Percentiles rank a stretch among this genome's conserved stretches.
Evolutionary conservation across 352 stramenopile species (phyloP).

Genomic region (Plasmopara halstedii): DNA sequence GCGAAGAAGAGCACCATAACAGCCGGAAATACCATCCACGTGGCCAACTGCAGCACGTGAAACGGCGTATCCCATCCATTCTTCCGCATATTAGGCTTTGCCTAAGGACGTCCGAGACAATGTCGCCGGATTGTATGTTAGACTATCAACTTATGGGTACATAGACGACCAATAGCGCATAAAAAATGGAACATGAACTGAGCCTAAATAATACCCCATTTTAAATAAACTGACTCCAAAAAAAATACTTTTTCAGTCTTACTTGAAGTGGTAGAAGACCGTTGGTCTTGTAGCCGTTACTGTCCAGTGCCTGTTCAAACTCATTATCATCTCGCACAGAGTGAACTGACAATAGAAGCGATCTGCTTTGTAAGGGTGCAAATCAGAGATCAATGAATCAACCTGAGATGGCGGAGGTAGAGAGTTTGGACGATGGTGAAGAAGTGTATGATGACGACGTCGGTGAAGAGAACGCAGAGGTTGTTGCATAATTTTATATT

Average conservation of each 20-base stretch:
- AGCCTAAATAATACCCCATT: not conserved
- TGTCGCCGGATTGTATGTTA: slow-evolving; percentile 14
- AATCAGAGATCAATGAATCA: slow-evolving; percentile 21
- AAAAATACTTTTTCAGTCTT: no score
- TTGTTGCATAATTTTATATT: not conserved
- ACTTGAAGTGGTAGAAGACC: not conserved
- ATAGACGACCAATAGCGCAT: not conserved
- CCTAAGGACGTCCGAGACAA: not conserved
- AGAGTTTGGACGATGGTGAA: slow-evolving; percentile 37
- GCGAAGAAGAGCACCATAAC: slow-evolving; percentile 79
- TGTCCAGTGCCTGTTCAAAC: not conserved
- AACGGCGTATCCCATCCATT: slow-evolving; percentile 80
- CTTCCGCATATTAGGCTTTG: slow-evolving; percentile 35
- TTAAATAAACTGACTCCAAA: not conserved
- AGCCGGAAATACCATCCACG: slow-evolving; percentile 74
- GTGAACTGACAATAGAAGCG: slow-evolving; percentile 12
- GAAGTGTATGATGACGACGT: slow-evolving; percentile 59
- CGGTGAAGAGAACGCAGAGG: slow-evolving; percentile 62
- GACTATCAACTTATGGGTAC: slow-evolving; percentile 17
- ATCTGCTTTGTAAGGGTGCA: not conserved
- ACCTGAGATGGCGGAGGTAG: slow-evolving; percentile 42
- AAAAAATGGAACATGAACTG: not conserved
- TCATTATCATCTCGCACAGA: not conserved
- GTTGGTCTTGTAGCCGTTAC: not conserved
- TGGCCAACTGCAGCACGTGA: slow-evolving; percentile 74